Evolutionary conservation across 306 rosid species (phyloP).

Genomic region (Prunus padus): DNA sequence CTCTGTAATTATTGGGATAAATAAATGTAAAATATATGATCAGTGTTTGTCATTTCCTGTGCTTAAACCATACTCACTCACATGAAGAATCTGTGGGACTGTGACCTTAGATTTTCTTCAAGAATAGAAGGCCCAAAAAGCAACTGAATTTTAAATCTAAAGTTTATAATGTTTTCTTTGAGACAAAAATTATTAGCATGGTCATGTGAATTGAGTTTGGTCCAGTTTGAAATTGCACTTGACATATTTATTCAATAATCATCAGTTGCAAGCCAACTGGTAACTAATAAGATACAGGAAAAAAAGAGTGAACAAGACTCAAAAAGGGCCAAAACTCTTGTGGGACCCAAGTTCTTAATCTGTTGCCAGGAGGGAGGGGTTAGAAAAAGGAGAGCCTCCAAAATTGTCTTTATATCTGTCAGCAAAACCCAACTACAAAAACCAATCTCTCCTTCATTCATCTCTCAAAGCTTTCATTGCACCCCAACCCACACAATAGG

Average conservation of each 20-base stretch:
- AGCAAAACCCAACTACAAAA: constrained; percentile 56
- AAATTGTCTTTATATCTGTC: constrained; percentile 12
- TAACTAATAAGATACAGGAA: constrained; percentile 24
- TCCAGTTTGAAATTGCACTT: constrained; percentile 31
- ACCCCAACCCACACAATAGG: background rate
- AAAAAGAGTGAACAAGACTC: constrained; percentile 8
- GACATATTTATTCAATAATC: constrained; percentile 28
- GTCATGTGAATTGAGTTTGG: constrained; percentile 58
- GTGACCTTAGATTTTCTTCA: constrained; percentile 35
- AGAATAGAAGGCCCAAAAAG: constrained; percentile 12
- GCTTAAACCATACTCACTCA: constrained; percentile 46
- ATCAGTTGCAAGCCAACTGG: constrained; percentile 40
- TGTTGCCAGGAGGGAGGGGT: constrained; percentile 36
- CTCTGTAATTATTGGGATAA: background rate
- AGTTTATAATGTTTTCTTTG: background rate
- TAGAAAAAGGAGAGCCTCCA: constrained; percentile 25
- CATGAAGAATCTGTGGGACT: constrained; percentile 49
- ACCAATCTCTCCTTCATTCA: constrained; percentile 25
- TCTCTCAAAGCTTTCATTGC: too few species aligned
- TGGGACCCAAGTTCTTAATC: constrained; percentile 54
- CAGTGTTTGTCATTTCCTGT: constrained; percentile 25
- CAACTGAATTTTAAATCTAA: constrained; percentile 5
- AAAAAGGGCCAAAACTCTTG: constrained; percentile 10
- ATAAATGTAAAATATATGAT: background rate
- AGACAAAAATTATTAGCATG: constrained; percentile 16